A percentile compares a stretch with the other conserved stretches of the same genome.
These are phyloP conservation scores for Claviceps humidiphila DNA, from an alignment of 2,329 filamentous ascomycete species.

Conservation along the genomic window DNA sequence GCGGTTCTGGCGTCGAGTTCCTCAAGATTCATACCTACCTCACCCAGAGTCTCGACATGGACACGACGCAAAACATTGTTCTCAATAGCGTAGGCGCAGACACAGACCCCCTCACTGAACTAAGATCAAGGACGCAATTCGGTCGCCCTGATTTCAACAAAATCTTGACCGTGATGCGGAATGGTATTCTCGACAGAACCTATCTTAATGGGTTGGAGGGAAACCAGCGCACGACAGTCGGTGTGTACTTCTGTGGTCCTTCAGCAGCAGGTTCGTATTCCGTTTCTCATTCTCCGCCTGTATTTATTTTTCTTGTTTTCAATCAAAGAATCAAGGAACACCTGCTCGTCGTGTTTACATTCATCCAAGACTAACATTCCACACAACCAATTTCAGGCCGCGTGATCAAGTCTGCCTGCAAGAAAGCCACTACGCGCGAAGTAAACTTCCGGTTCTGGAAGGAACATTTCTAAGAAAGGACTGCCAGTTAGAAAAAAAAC, in stretches of 20 bases:
- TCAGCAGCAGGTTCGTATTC: conserved; percentile 44
- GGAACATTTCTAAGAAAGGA: conserved; percentile 57
- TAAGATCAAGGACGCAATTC: conserved; percentile 84
- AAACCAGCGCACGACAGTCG: conserved; percentile 68
- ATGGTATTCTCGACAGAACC: conserved; percentile 71
- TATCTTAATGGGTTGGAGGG: conserved; percentile 76
- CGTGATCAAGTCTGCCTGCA: conserved; percentile 73
- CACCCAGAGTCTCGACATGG: conserved; percentile 80
- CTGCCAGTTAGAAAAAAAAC: neutral
- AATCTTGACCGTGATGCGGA: conserved; percentile 71
- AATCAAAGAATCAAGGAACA: no score
- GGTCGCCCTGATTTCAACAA: conserved; percentile 80
- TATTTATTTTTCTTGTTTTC: neutral
- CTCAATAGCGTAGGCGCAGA: conserved; percentile 85
- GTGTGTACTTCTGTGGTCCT: conserved; percentile 96
- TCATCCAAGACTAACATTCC: no score
- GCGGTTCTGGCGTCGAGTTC: conserved; percentile 65
- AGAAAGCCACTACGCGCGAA: conserved; percentile 56
- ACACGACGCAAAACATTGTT: conserved; percentile 92
- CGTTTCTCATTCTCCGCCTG: no score
- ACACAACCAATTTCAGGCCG: conserved; percentile 42
- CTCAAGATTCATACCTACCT: conserved; percentile 96
- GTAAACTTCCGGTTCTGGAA: conserved; percentile 98
- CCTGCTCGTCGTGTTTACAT: no score
- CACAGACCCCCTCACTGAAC: conserved; percentile 81